Percentiles rank a stretch among this genome's conserved stretches.
Conservation (phyloP, 2,329 filamentous ascomycete species). For the Magnaporthiopsis rhizophila region DNA sequence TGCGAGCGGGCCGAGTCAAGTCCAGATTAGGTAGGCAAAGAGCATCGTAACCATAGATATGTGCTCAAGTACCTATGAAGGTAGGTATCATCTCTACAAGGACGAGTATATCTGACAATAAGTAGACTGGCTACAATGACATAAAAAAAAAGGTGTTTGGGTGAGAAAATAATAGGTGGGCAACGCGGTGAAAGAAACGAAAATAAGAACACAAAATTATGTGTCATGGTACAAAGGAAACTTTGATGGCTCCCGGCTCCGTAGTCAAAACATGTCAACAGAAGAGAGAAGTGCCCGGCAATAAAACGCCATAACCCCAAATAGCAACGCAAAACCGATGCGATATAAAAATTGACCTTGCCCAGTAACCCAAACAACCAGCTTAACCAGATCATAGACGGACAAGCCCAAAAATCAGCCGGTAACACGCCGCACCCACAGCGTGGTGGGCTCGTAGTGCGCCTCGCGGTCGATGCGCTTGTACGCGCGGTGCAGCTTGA, state of each 20-base stretch:
- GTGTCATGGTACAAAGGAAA: background rate
- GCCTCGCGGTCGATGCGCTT: constrained; percentile 65
- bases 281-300: background rate
- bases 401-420: constrained; percentile 20
- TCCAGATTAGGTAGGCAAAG: background rate
- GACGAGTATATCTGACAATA: background rate
- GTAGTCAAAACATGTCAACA: background rate
- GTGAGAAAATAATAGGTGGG: background rate
- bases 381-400: constrained; percentile 15
- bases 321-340: background rate
- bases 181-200: background rate
- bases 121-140: background rate
- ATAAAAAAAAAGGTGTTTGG: background rate
- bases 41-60: background rate
- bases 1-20: background rate
- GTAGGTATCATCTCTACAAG: background rate
- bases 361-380: background rate
- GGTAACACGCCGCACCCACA: constrained; percentile 76
- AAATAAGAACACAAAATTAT: background rate
- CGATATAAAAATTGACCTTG: background rate
- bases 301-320: background rate
- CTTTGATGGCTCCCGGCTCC: background rate
- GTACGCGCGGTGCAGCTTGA: constrained; percentile 66
- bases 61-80: background rate
- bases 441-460: constrained; percentile 54